These are phyloP conservation scores for Priceomyces fermenticarens DNA, from an alignment of 805 yeast species.

Conservation along the genomic window DNA sequence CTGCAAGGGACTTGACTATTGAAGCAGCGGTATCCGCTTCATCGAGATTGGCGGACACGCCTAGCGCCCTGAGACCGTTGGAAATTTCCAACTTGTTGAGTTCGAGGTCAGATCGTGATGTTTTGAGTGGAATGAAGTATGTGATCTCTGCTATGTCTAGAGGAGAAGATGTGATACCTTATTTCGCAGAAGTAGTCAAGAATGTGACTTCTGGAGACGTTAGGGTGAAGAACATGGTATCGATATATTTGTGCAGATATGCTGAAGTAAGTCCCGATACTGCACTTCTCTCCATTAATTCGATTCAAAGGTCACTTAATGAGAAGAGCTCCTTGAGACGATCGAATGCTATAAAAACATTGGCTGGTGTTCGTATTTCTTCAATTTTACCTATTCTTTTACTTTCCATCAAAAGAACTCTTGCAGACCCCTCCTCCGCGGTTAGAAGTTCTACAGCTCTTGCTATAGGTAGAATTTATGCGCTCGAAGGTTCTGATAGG, in stretches of 20 bases:
- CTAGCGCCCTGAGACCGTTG: slow-evolving; percentile 54
- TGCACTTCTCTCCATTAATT: slow-evolving; percentile 86
- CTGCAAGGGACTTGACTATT: slow-evolving; percentile 73
- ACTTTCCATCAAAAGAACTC: slow-evolving; percentile 66
- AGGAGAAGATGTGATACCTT: slow-evolving; percentile 39
- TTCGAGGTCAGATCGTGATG: slow-evolving; percentile 61
- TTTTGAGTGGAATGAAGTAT: slow-evolving; percentile 40
- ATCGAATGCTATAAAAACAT: slow-evolving; percentile 70
- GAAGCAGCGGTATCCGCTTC: slow-evolving; percentile 84
- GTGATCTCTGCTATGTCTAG: slow-evolving; percentile 37
- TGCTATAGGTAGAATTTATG: slow-evolving; percentile 60
- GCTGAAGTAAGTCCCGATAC: slow-evolving; percentile 85
- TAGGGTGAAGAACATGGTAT: slow-evolving; percentile 71
- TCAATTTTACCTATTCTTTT: slow-evolving; percentile 78
- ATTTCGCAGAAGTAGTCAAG: slow-evolving; percentile 85
- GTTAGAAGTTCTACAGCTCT: slow-evolving; percentile 81
- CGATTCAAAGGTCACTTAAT: slow-evolving; percentile 78
- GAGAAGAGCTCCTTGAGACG: slow-evolving; percentile 70
- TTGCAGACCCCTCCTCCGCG: slow-evolving; percentile 66
- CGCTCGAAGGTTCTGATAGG: slow-evolving; percentile 37
- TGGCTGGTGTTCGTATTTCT: slow-evolving; percentile 79
- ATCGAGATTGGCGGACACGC: slow-evolving; percentile 60
- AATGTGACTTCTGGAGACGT: slow-evolving; percentile 68
- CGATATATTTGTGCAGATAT: slow-evolving; percentile 67
- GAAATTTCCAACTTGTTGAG: slow-evolving; percentile 66